phyloP scores from a whole-genome alignment of 495 filamentous ascomycete species.

The Thermochaetoides thermophila region DNA sequence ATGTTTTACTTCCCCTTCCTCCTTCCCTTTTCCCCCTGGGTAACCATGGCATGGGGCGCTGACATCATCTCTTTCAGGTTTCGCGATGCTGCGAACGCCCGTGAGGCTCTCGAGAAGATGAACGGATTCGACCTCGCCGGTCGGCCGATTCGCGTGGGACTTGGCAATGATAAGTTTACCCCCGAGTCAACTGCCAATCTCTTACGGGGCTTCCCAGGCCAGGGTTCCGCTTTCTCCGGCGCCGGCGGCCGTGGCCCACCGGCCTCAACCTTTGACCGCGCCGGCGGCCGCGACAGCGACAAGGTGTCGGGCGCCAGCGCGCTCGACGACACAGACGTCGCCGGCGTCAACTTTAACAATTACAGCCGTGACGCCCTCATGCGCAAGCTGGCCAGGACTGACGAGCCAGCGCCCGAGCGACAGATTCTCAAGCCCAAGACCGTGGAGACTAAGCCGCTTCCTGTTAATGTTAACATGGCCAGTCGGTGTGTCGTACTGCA shows the following conservation, averaged over 20 bases:
- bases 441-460: slow-evolving; percentile 60
- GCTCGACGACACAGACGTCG: slow-evolving; percentile 94
- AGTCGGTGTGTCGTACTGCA: slow-evolving; percentile 87
- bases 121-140: slow-evolving; percentile 98
- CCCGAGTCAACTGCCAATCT: slow-evolving; percentile 88
- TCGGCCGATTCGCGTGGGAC: slow-evolving; percentile 93
- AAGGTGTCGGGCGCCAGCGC: slow-evolving; percentile 89
- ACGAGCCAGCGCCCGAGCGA: slow-evolving; percentile 63
- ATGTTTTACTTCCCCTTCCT: slow-evolving; percentile 29
- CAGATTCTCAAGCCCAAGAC: slow-evolving; percentile 65
- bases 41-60: slow-evolving; percentile 13
- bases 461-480: slow-evolving; percentile 79
- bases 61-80: slow-evolving; percentile 48
- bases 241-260: slow-evolving; percentile 78
- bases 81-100: slow-evolving; percentile 77
- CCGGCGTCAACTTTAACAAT: slow-evolving; percentile 98
- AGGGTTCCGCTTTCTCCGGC: slow-evolving; percentile 90
- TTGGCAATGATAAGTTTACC: slow-evolving; percentile 99
- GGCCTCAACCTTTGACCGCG: slow-evolving; percentile 85
- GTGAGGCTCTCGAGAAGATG: slow-evolving; percentile 95
- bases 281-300: slow-evolving; percentile 78
- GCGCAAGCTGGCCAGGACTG: slow-evolving; percentile 92
- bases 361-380: slow-evolving; percentile 95
- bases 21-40: too few species aligned
- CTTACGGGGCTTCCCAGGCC: slow-evolving; percentile 76